These are phyloP conservation scores for Leccinum incarnatum DNA, from an alignment of 768 basidiomycete species.

Conservation along the genomic window DNA sequence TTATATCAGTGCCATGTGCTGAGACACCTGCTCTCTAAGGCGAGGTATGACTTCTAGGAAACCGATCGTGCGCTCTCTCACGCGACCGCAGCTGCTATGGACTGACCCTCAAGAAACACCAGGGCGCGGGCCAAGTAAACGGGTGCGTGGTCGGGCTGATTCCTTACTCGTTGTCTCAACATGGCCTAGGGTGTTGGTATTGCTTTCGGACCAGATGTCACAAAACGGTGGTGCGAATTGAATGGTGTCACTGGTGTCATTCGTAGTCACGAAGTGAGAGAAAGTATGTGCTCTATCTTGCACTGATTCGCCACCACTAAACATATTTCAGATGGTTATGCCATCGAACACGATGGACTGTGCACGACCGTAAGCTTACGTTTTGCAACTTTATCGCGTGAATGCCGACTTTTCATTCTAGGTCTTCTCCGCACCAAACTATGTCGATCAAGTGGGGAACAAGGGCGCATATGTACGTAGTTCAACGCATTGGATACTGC, in stretches of 20 bases:
- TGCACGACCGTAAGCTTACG: conserved; percentile 77
- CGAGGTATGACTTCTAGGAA: conserved; percentile 46
- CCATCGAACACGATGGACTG: conserved; percentile 90
- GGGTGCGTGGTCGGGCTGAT: conserved; percentile 49
- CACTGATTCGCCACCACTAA: conserved; percentile 4
- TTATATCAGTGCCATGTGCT: conserved; percentile 6
- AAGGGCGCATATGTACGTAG: conserved; percentile 84
- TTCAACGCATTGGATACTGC: neutral
- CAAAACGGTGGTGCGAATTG: conserved; percentile 80
- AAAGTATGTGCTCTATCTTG: conserved; percentile 47
- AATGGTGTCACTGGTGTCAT: conserved; percentile 88
- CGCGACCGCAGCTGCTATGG: conserved; percentile 71
- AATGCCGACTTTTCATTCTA: conserved; percentile 29
- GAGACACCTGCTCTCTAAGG: conserved; percentile 37
- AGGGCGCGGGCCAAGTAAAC: conserved; percentile 95
- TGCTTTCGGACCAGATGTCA: conserved; percentile 94
- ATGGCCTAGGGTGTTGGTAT: conserved; percentile 82
- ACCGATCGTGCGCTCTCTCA: conserved; percentile 4
- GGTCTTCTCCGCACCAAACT: conserved; percentile 96
- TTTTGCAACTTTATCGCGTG: neutral
- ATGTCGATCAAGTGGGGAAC: conserved; percentile 88
- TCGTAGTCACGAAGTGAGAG: conserved; percentile 95
- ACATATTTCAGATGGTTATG: conserved; percentile 70
- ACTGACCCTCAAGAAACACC: conserved; percentile 89
- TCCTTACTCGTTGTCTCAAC: conserved; percentile 11